Evolutionary conservation across 495 filamentous ascomycete genomes (phyloP), one percentile per base, ranked within the genome.

Genomic region (Xylaria castorea): DNA sequence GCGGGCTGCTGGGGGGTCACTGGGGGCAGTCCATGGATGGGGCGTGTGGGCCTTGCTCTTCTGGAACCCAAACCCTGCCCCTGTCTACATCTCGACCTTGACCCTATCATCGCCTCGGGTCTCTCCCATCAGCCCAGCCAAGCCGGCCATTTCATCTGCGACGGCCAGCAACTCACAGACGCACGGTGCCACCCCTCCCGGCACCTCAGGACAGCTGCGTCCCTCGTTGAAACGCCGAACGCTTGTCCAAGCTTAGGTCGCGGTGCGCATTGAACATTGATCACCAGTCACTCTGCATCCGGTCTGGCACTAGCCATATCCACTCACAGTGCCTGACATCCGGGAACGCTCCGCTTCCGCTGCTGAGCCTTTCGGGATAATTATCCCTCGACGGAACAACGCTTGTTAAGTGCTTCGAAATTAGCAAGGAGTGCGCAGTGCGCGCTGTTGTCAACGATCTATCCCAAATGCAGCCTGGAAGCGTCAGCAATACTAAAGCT

Each of bases 171-270:
- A 16, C 8, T 14, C 36, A 36, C n/a, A 61, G 12, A 32, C 32
- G 58, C 58, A 71, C 68, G 22, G 68, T 62, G 53, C 68, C 11
- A n/a, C 55, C 40, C 30, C 11, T 25, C 27, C 27, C 30, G 18
- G 32, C 44, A 50, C 64, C 64, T 11, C 58, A n/a, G 20, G 25
- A 38, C 48, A 38, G 18, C 9, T 25, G 61, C 64, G 40, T 53
- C 20, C 46, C 20, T 53, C 30, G 64, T 67, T 67, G 64, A 67
- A 67, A 67, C 64, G 48, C 64, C 64, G 44, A 51, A 50, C 40
- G 58, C 30, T 42, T 30, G 32, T 42, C 58, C 55, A 30, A 71
- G 46, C 68, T 55, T 40, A 64, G 58, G 68, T 64, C 58, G 57
- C 40, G 20, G 55, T 63, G 66, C 66, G 42, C 61, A 53, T 71